These are phyloP conservation scores for Helotiales sp. DNA, from an alignment of 2,329 filamentous ascomycete species.

Conservation along the genomic window DNA sequence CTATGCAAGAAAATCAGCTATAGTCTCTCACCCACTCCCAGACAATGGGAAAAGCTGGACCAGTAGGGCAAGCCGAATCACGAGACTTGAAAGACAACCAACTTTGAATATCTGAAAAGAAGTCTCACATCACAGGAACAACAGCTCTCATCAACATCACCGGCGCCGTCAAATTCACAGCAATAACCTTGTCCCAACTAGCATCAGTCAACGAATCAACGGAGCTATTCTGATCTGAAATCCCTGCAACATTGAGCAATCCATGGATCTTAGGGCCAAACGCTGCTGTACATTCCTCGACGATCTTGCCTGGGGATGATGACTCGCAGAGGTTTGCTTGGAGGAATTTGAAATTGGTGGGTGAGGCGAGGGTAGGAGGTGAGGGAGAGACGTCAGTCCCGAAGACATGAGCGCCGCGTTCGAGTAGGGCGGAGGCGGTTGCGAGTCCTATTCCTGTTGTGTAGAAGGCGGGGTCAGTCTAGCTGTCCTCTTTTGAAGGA, in stretches of 20 bases:
- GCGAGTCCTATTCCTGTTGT: conserved; percentile 38
- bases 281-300: conserved; percentile 33
- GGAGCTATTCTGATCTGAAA: conserved; percentile 43
- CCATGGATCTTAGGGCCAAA: conserved; percentile 39
- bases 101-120: too few relatives aligned
- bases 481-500: too few relatives aligned
- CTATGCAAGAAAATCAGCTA: too few relatives aligned
- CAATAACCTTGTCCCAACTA: conserved; percentile 42
- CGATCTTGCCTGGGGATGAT: conserved; percentile 36
- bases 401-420: conserved; percentile 35
- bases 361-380: conserved; percentile 34
- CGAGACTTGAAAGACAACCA: too few relatives aligned
- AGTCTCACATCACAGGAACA: conserved; percentile 41
- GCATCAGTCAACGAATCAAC: conserved; percentile 40
- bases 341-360: conserved; percentile 36
- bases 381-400: conserved; percentile 32
- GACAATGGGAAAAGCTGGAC: too few relatives aligned
- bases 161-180: conserved; percentile 44
- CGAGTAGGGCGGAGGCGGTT: conserved; percentile 34
- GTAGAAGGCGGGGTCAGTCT: too few relatives aligned
- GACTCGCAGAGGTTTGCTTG: conserved; percentile 33
- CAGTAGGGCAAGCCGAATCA: too few relatives aligned
- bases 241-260: conserved; percentile 46
- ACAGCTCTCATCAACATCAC: conserved; percentile 46
- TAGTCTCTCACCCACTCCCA: too few relatives aligned